phyloP scores from a whole-genome alignment of 192 early-diverging fungal genomes.

The Backusella tuberculispora region DNA sequence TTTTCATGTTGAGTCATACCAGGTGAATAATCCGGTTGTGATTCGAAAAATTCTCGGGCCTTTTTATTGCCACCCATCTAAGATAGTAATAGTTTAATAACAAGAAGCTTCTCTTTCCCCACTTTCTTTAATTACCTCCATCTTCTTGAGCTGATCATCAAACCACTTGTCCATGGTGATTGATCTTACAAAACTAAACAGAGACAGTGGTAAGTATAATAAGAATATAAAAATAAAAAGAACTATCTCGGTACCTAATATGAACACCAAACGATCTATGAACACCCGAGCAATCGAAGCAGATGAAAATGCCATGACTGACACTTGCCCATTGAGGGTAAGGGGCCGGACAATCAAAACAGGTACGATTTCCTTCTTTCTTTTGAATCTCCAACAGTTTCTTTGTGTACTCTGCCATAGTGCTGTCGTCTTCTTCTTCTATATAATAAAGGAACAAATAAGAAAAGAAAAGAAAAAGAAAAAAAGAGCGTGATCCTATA shows the following conservation, averaged over 20 bases:
- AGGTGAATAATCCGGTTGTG: conserved; percentile 75
- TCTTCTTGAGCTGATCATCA: conserved; percentile 92
- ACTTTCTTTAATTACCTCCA: conserved; percentile 60
- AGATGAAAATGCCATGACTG: conserved; percentile 94
- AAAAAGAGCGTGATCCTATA: conserved; percentile 3
- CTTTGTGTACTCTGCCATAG: conserved; percentile 60
- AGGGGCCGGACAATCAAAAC: conserved; percentile 90
- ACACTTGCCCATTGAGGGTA: conserved; percentile 92
- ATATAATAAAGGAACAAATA: too few relatives aligned
- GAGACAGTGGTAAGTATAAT: too few relatives aligned
- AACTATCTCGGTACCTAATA: conserved; percentile 51
- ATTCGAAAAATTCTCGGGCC: conserved; percentile 82
- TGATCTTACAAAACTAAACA: conserved; percentile 88
- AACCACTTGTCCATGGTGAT: conserved; percentile 99
- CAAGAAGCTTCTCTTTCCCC: neutral
- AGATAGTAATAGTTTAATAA: neutral
- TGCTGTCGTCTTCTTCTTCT: neutral
- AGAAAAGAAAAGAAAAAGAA: conserved; percentile 8
- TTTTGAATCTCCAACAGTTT: conserved; percentile 64
- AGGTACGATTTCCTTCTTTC: conserved; percentile 63
- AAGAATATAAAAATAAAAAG: too few relatives aligned
- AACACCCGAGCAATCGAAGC: conserved; percentile 91
- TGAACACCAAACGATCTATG: conserved; percentile 85
- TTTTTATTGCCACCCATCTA: conserved; percentile 87
- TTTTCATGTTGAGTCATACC: conserved; percentile 83